A percentile compares a stretch with the other conserved stretches of the same genome.
Conservation (phyloP, 2,329 filamentous ascomycete genomes). For the Pyrenochaeta sp. region DNA sequence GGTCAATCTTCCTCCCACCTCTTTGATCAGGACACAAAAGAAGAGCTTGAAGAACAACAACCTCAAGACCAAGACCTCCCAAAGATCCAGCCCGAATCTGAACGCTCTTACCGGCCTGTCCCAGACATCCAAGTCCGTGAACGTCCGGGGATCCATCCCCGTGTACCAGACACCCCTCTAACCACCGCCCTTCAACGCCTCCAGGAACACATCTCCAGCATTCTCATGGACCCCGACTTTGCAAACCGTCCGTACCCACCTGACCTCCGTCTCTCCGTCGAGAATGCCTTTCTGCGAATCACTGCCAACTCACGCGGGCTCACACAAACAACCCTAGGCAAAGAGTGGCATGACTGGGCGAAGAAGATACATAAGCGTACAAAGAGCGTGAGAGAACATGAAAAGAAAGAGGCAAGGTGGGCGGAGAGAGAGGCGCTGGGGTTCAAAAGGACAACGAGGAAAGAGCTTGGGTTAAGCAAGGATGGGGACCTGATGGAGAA, state of each 20-base stretch:
- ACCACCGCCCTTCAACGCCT: slow-evolving; percentile 4
- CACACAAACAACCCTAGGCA: slow-evolving; percentile 1
- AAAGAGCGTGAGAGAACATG: background rate
- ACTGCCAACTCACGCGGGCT: slow-evolving; percentile 1
- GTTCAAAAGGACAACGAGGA: slow-evolving; percentile 1
- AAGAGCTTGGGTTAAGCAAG: background rate
- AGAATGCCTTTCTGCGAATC: background rate
- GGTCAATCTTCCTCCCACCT: slow-evolving; percentile 17
- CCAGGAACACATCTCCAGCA: background rate
- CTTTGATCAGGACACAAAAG: slow-evolving; percentile 8
- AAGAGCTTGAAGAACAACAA: slow-evolving; percentile 1
- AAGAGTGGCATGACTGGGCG: slow-evolving; percentile 9
- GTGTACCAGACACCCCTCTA: slow-evolving; percentile 3
- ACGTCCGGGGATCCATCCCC: background rate
- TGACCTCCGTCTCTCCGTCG: background rate
- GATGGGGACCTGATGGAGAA: background rate
- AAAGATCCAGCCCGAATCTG: background rate
- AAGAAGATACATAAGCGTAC: slow-evolving; percentile 3
- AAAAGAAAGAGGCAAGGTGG: background rate
- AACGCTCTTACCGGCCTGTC: background rate
- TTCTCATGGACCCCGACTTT: slow-evolving; percentile 5
- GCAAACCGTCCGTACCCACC: slow-evolving; percentile 1
- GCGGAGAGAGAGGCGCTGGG: slow-evolving; percentile 63
- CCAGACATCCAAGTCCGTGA: background rate
- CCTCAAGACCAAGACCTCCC: background rate